These are phyloP conservation scores for Ceratocystis diversiconidia DNA, from an alignment of 2,329 filamentous ascomycete species.

Conservation along the genomic window DNA sequence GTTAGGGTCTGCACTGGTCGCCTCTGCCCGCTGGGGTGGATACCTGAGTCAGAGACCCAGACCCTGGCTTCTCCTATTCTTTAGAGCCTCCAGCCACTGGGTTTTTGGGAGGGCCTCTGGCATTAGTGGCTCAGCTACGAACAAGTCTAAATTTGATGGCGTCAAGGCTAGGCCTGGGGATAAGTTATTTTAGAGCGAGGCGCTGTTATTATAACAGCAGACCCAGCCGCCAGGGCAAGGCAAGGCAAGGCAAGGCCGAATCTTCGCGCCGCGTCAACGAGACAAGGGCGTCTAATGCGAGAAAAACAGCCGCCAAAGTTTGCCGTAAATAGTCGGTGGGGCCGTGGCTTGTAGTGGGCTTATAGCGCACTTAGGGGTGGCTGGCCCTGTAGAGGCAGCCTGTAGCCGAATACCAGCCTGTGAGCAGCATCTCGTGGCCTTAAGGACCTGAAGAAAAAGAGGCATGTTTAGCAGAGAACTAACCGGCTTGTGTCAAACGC, in stretches of 20 bases:
- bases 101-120: no score
- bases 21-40: neutral
- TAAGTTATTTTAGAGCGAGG: neutral
- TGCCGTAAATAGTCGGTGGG: neutral
- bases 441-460: no score
- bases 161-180: neutral
- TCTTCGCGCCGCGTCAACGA: no score
- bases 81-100: no score
- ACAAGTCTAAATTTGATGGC: no score
- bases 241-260: no score
- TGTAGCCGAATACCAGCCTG: neutral
- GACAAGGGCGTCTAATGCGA: neutral
- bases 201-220: neutral
- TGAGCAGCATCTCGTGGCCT: neutral
- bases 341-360: no score
- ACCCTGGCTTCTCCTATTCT: neutral
- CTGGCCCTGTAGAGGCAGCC: neutral
- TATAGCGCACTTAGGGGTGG: neutral
- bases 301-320: neutral
- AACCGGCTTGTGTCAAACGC: neutral
- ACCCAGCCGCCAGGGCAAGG: no score
- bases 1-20: neutral
- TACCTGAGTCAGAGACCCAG: neutral
- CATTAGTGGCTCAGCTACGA: no score
- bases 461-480: no score